Base-by-base conservation (phyloP, 2,329 filamentous ascomycete genomes). In the Aurifilum marmelostoma region DNA sequence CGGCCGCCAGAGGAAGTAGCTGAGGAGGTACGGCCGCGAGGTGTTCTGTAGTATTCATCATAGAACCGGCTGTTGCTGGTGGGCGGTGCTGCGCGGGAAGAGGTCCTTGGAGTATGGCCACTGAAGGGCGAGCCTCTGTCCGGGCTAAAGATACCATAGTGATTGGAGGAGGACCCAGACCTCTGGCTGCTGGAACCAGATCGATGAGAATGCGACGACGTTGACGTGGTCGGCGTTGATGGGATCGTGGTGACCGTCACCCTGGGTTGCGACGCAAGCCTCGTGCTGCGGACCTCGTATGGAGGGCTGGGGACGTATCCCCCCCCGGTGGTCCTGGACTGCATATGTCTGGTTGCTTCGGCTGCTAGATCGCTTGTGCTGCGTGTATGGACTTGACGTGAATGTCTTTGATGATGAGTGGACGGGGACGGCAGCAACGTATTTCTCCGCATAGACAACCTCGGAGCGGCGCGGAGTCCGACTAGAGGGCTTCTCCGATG, bases 61-160 rank as follows among this genome's bases (percentile, higher is more conserved):
- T 63, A 27, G 39, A 63, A 63, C 24, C 61, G 24, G 27, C 61
- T 41, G 41, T 63, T 63, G 61, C 61, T 63, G 39, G 32, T 18
- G 9, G 61, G 61, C 41, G 61, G 61, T 11, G 61, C 37, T 24
- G 34, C 24, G 27, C 61, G 61, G 41, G 39, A 32, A 27, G 39
- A 32, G n/a, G 41, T 47, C 27, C 61, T 29, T 3, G 41, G 24
- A 11, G 32, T 27, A 2, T n/a, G n/a, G n/a, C n/a, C n/a, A n/a
- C n/a, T n/a, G n/a, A n/a, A n/a, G n/a, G n/a, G n/a, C n/a, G n/a
- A n/a, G n/a, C n/a, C n/a, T n/a, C 52, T 56, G 52, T 56, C 52
- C 14, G 59, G 61, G 27, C 61, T 63, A 41, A 63, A 43, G 24
- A 50, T 27, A 12, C 61, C 41, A 16, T 63, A 63, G 14, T 50